These are phyloP conservation scores for Stentor coeruleus DNA, from an alignment of 73 alveolate genomes.

Conservation along the genomic window DNA sequence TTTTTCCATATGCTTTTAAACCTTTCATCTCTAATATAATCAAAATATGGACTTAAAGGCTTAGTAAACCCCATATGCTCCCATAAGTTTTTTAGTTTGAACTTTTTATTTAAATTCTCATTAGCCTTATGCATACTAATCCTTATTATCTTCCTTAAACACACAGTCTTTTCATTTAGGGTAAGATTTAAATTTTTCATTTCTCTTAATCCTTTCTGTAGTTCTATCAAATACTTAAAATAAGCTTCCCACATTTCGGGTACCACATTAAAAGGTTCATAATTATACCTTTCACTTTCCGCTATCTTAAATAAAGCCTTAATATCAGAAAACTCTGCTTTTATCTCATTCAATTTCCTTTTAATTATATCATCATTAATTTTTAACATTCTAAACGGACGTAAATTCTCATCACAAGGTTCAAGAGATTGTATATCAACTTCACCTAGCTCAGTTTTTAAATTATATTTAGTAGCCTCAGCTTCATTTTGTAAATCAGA, in stretches of 20 bases:
- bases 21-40: too few relatives aligned
- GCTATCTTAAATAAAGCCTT: neutral
- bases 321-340: neutral
- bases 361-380: neutral
- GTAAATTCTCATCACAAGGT: conserved; percentile 33
- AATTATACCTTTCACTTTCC: neutral
- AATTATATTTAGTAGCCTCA: conserved; percentile 28
- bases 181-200: neutral
- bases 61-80: neutral
- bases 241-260: conserved; percentile 13
- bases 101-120: too few relatives aligned
- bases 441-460: conserved; percentile 26
- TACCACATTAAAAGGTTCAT: neutral
- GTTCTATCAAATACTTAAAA: neutral
- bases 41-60: neutral
- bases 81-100: neutral
- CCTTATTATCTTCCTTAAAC: neutral
- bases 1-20: neutral
- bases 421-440: conserved; percentile 29
- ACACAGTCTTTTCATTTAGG: neutral
- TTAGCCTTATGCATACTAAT: neutral
- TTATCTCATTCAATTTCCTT: neutral
- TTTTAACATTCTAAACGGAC: conserved; percentile 33
- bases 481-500: conserved; percentile 34
- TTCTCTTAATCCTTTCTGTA: neutral